Evolutionary conservation across 495 filamentous ascomycete genomes (phyloP), one percentile per base, ranked within the genome.

Genomic region (Talaromyces proteolyticus): DNA sequence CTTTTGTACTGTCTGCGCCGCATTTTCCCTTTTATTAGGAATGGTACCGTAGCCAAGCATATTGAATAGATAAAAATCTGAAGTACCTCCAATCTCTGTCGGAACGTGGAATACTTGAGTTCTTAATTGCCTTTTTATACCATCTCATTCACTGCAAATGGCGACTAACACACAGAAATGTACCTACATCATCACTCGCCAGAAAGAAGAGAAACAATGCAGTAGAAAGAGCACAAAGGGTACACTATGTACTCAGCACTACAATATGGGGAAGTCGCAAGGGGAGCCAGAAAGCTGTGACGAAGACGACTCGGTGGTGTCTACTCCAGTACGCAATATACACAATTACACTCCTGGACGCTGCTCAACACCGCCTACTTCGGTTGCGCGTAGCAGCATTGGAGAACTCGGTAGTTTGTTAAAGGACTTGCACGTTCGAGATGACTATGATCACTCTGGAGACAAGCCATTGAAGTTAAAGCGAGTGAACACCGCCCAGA

Each of bases 11-110:
- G 40, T 12, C 40, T 42, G 40, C 40, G 19, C 40, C 40, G 40
- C 40, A 42, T 42, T 42, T 42, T 22, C 0, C 18, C 40, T 10
- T 21, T 42, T 42, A 4, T 22, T 42, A 42, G n/a, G 40, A 42
- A 20, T 10, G 5, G 40, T 42, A 42, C 40, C 39, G 46, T 23
- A 37, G 45, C 23, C 44, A 54, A 50, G 51, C 25, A 41, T 17
- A 16, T 17, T 11, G 10, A 50, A 20, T 42, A 50, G 49, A 51
- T 17, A 51, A 44, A 38, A 50, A 44, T 40, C n/a, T 34, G 49
- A 14, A 50, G 17, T 16, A 47, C 50, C 18, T 23, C 44, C 7
- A 43, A 34, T 10, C 44, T 14, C 44, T n/a, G n/a, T n/a, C n/a
- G n/a, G n/a, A n/a, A n/a, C n/a, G n/a, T n/a, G n/a, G n/a, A n/a